Evolutionary conservation across 2,329 filamentous ascomycete species (phyloP), one percentile per base, ranked within the genome.

Genomic region (Mycosphaerella sp.): DNA sequence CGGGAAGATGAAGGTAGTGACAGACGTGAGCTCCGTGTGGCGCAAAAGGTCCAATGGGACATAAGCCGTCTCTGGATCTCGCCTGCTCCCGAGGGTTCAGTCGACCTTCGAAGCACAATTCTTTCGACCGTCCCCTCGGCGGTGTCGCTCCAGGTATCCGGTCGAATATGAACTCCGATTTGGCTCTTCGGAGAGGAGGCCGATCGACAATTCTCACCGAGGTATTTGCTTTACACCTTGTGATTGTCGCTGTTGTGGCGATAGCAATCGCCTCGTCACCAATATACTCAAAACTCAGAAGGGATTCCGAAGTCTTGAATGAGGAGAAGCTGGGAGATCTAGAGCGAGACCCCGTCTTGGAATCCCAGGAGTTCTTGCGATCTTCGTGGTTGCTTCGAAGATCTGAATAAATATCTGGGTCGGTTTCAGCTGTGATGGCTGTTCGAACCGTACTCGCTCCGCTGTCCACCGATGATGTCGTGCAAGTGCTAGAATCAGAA

Each of bases 51-150:
- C 45, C 45, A 7, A 48, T 48, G 9, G 45, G 45, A 6, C 45
- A 48, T 3, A 48, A 28, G 1, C 45, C 45, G 13, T 48, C 45
- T 35, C 45, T 41, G 9, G 45, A 28, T 5, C 37, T 25, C 13
- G 45, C 45, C 41, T 48, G 45, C 36, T 48, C 45, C 45, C 45
- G 41, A 12, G 45, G 34, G 27, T 48, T 48, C 18, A 41, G 36
- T 34, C 45, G 36, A 9, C 40, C 45, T 30, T 41, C 35, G 17
- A 28, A 35, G 9, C 32, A 18, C 8, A 16, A 16, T 34, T 25
- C 13, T 18, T 14, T 25, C 13, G n/a, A 28, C 9, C 27, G 35
- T 32, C 25, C 36, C 21, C 7, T 25, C 21, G 21, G 21, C 1
- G 36, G 36, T 2, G 45, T 48, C 12, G 36, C 30, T 14, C 45